These are phyloP conservation scores for Bonia amplexicaulis DNA, from an alignment of 176 grass and related monocot genomes.

Conservation along the genomic window DNA sequence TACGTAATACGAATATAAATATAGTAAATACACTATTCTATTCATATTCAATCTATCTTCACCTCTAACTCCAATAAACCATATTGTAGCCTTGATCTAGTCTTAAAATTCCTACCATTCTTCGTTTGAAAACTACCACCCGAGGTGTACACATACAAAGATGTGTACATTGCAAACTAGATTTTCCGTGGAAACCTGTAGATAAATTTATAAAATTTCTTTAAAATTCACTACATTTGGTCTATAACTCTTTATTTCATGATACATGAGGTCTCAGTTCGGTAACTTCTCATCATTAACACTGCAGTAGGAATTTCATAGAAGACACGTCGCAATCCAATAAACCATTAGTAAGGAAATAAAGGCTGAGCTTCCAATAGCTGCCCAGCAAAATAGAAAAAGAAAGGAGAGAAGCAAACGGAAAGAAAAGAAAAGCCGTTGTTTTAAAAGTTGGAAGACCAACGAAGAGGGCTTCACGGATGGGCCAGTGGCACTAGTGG, in stretches of 20 bases:
- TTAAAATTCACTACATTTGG: not conserved
- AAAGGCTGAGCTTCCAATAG: not conserved
- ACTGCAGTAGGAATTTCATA: too few relatives aligned
- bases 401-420: not conserved
- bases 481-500: too few relatives aligned
- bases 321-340: not conserved
- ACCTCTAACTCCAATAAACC: not conserved
- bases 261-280: too few relatives aligned
- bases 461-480: conserved; percentile 29
- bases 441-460: not conserved
- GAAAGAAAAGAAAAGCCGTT: not conserved
- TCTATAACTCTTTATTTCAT: not conserved
- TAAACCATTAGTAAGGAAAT: not conserved
- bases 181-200: too few relatives aligned
- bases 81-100: not conserved
- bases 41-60: too few relatives aligned
- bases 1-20: too few relatives aligned
- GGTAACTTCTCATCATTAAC: too few relatives aligned
- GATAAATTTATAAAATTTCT: not conserved
- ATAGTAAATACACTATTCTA: too few relatives aligned
- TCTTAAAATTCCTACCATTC: not conserved
- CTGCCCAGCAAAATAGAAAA: not conserved
- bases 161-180: too few relatives aligned
- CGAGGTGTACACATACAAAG: too few relatives aligned
- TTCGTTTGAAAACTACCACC: too few relatives aligned